Base-by-base conservation (phyloP, 225 moss, liverwort and hornwort species). In the Ulota crispa region DNA sequence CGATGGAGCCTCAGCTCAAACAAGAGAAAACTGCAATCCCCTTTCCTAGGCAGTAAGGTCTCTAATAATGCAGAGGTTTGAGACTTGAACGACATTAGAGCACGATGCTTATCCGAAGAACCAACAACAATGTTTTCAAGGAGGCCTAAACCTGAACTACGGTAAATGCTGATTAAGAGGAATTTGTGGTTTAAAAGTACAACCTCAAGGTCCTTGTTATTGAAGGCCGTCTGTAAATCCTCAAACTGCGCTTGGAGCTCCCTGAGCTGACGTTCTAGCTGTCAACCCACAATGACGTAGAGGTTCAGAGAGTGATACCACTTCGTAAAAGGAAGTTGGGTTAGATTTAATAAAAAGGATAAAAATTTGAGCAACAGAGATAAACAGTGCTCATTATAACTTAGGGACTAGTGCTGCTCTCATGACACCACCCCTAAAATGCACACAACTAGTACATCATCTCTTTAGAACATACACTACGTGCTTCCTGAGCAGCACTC, bases 201-300 rank as follows among this genome's bases (percentile, higher is more conserved):
- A 68, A 87, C 87, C 89, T 90, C 83, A 34, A 87, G 81, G 75
- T 90, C 91, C 86, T 94, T 94, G 19, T 84, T 32, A 64, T 93
- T 87, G 54, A 78, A 90, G 43, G 87, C 80, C 18, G 76, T 84
- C 84, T 92, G 81, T 70, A 96, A 83, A 57, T 92, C 89, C 42
- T 84, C 83, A 42, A 92, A 92, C 76, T 89, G 90, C 66, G 43
- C 73, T 80, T 89, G 92, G 39, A 89, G 82, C 73, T 91, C 92
- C 82, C 73, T 91, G 50, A 97, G 83, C 81, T 93, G 90, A 36
- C 78, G 84, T 80, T 92, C 92, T 52, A 97, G 88, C 96, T 97
- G 88, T 42, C 21, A 76, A 73, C 23, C 42, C 84, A 85, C 60
- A 80, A 42, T 37, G 23, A 39, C 15, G 21, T 30, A 62, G 39